phyloP scores from a whole-genome alignment of 2,329 filamentous ascomycete species.

The Penicillium polonicum region DNA sequence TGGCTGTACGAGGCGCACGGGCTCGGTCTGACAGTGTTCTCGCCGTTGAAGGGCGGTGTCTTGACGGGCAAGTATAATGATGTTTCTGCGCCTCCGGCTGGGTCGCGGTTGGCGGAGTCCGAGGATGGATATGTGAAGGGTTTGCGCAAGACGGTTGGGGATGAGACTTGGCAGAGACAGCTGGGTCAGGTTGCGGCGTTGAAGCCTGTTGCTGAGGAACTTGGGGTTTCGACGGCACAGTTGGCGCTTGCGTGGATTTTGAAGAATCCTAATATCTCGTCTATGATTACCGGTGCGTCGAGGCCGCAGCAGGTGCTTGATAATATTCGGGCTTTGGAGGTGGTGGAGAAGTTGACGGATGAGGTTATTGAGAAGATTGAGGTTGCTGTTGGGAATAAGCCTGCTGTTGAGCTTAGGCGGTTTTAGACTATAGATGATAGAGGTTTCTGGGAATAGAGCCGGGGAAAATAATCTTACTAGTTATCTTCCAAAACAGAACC shows the following conservation, averaged over 20 bases:
- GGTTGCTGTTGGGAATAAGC: constrained; percentile 22
- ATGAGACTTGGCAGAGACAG: constrained; percentile 38
- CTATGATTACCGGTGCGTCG: constrained; percentile 54
- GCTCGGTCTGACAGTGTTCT: constrained; percentile 63
- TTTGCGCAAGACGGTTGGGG: constrained; percentile 43
- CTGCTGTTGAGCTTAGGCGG: constrained; percentile 17
- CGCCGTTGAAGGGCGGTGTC: constrained; percentile 60
- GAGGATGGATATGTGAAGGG: constrained; percentile 56
- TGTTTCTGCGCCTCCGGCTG: constrained; percentile 49
- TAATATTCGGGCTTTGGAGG: constrained; percentile 44
- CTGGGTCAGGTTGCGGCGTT: constrained; percentile 37
- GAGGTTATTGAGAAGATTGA: constrained; percentile 52
- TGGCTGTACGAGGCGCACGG: constrained; percentile 61
- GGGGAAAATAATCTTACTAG: neutral
- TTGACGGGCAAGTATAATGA: constrained; percentile 68
- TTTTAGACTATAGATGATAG: constrained; percentile 12
- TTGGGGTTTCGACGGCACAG: constrained; percentile 59
- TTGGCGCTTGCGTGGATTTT: constrained; percentile 57
- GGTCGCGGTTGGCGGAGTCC: constrained; percentile 56
- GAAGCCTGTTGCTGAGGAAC: constrained; percentile 62
- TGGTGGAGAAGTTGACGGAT: constrained; percentile 45
- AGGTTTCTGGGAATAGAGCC: neutral
- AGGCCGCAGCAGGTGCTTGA: constrained; percentile 43
- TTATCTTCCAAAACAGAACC: neutral
- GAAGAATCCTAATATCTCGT: constrained; percentile 56